A percentile compares a stretch with the other conserved stretches of the same genome.
Evolutionary conservation across 345 rosid species (phyloP).

Genomic region (Brassica rapa): DNA sequence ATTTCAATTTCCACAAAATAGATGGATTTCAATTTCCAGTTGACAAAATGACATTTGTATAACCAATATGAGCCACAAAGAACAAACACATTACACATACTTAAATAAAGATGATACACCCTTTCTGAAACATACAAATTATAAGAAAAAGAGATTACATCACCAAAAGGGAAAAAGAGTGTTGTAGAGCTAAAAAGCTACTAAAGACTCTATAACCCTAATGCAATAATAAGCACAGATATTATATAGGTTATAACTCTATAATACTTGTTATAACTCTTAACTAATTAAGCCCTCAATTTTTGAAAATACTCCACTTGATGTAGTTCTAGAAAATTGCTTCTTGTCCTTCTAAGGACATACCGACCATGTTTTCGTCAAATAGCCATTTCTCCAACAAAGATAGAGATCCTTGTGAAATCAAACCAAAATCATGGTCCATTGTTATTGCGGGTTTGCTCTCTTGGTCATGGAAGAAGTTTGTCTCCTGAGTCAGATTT

Average conservation of each 20-base stretch:
- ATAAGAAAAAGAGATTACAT: background rate
- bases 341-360: conserved; percentile 47
- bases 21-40: background rate
- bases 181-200: conserved; percentile 38
- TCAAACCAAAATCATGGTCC: conserved; percentile 35
- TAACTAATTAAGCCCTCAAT: conserved; percentile 11
- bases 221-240: conserved; percentile 25
- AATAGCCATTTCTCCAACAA: conserved; percentile 76
- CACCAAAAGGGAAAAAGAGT: conserved; percentile 38
- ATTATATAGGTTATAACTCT: conserved; percentile 29
- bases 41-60: background rate
- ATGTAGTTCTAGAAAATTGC: conserved; percentile 38
- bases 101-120: conserved; percentile 4
- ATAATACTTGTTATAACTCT: conserved; percentile 30
- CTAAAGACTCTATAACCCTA: conserved; percentile 41
- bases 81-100: conserved; percentile 14
- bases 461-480: conserved; percentile 50
- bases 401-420: conserved; percentile 49
- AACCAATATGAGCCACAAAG: conserved; percentile 22
- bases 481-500: conserved; percentile 45
- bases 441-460: conserved; percentile 46
- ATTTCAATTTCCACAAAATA: background rate
- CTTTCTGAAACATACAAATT: conserved; percentile 18
- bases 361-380: conserved; percentile 57
- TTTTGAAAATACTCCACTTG: background rate